Conservation (phyloP, 2,329 filamentous ascomycete species). For the Aspergillus floridensis region DNA sequence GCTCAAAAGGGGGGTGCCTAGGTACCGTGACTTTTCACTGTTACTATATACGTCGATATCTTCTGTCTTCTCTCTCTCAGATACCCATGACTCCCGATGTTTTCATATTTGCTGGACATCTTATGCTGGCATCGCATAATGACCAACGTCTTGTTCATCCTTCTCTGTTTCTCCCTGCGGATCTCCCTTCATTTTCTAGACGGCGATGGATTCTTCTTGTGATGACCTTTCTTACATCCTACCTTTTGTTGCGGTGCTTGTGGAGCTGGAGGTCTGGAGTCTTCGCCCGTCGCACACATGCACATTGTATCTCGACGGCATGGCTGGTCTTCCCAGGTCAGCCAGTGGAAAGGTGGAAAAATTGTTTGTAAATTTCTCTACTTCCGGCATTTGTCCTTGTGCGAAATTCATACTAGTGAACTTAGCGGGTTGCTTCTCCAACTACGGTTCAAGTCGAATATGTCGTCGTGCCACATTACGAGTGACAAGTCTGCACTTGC, state of each 20-base stretch:
- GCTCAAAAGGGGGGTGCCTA: slow-evolving; percentile 59
- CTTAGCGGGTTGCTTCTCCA: background rate
- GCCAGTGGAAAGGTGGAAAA: background rate
- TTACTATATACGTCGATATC: slow-evolving; percentile 26
- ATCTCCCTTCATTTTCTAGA: slow-evolving; percentile 22
- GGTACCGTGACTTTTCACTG: slow-evolving; percentile 19
- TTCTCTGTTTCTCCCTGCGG: slow-evolving; percentile 11
- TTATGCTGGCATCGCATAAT: slow-evolving; percentile 21
- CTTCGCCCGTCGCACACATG: background rate
- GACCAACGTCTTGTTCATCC: slow-evolving; percentile 12
- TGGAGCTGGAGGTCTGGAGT: slow-evolving; percentile 6
- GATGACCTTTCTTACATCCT: slow-evolving; percentile 4
- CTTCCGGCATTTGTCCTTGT: background rate
- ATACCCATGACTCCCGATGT: slow-evolving; percentile 27
- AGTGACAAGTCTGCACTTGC: background rate
- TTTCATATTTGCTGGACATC: slow-evolving; percentile 19
- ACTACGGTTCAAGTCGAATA: background rate
- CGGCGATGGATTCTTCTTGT: slow-evolving; percentile 23
- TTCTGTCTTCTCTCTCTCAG: slow-evolving; percentile 29
- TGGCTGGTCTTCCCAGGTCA: background rate
- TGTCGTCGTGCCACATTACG: background rate
- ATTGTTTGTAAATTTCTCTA: background rate
- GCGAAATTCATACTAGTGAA: background rate
- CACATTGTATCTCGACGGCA: background rate
- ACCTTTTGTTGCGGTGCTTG: slow-evolving; percentile 2